A percentile compares a stretch with the other conserved stretches of the same genome.
Conservation (phyloP, 148 eudicot species). For the Silene latifolia region DNA sequence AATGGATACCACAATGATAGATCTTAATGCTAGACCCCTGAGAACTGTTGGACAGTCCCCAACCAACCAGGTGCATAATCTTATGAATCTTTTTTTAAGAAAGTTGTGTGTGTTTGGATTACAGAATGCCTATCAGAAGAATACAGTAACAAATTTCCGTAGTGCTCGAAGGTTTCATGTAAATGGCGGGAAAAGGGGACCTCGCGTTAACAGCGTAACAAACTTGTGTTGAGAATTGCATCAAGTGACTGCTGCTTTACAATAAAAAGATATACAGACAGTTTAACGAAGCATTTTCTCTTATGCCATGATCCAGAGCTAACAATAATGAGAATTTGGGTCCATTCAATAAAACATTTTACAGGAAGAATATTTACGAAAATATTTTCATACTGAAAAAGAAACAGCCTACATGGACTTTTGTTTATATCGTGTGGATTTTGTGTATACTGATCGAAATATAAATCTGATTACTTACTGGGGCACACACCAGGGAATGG, state of each 20-base stretch:
- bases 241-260: background rate
- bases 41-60: conserved; percentile 47
- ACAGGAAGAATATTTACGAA: background rate
- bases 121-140: background rate
- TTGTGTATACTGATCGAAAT: background rate
- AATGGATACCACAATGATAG: conserved; percentile 58
- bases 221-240: background rate
- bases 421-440: background rate
- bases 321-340: background rate
- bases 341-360: background rate
- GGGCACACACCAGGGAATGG: conserved; percentile 48
- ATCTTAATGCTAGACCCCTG: conserved; percentile 81
- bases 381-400: background rate
- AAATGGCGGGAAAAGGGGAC: too few relatives aligned
- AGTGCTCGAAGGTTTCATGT: too few relatives aligned
- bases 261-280: background rate
- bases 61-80: conserved; percentile 48
- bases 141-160: too few relatives aligned
- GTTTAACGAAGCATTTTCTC: background rate
- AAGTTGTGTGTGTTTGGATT: background rate
- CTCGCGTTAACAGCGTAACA: too few relatives aligned
- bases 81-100: background rate
- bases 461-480: background rate
- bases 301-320: background rate
- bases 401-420: background rate